These are phyloP conservation scores for Fusarium sp. DNA, from an alignment of 2,329 filamentous ascomycete species.

Conservation along the genomic window DNA sequence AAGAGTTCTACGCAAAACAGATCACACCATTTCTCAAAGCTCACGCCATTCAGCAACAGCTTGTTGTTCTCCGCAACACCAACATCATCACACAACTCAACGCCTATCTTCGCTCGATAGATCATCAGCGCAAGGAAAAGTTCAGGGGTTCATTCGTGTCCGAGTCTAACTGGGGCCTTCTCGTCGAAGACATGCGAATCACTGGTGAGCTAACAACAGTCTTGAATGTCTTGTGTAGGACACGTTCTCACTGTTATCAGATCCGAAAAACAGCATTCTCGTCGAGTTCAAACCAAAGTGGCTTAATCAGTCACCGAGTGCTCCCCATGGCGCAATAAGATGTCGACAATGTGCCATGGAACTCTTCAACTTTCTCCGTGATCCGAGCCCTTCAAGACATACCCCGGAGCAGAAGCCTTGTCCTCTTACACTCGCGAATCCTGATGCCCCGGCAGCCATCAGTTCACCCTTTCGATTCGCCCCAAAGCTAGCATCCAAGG, in stretches of 20 bases:
- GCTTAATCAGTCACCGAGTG: constrained; percentile 79
- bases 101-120: constrained; percentile 60
- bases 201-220: constrained; percentile 40
- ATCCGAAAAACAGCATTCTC: constrained; percentile 52
- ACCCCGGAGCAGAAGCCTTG: constrained; percentile 64
- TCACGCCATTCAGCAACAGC: constrained; percentile 52
- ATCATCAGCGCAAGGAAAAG: constrained; percentile 57
- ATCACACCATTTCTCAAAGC: constrained; percentile 51
- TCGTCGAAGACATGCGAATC: constrained; percentile 77
- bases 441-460: constrained; percentile 58
- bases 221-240: background rate
- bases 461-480: constrained; percentile 57
- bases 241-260: constrained; percentile 32
- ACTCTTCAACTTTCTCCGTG: constrained; percentile 51
- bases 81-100: constrained; percentile 61
- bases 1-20: constrained; percentile 51
- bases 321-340: constrained; percentile 69
- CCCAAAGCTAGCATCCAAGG: constrained; percentile 43
- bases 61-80: constrained; percentile 52
- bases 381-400: constrained; percentile 49
- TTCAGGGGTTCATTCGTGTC: constrained; percentile 63
- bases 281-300: constrained; percentile 89
- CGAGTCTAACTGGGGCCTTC: constrained; percentile 71
- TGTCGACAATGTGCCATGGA: constrained; percentile 79
- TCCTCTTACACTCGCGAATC: constrained; percentile 71